Conservation (phyloP, 768 basidiomycete species). For the Lyophyllum semitale region DNA sequence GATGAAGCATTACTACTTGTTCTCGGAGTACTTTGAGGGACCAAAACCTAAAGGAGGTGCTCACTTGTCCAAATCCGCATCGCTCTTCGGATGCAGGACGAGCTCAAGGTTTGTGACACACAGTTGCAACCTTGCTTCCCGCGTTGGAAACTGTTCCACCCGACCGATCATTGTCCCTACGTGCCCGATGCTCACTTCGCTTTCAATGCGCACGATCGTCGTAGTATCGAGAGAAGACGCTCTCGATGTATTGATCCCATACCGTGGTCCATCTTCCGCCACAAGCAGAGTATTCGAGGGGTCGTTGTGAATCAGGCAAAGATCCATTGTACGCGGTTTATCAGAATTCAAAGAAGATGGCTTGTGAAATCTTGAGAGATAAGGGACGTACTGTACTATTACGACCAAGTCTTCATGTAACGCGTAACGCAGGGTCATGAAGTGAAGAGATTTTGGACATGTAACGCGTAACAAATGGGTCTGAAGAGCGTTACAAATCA, state of each 20-base stretch:
- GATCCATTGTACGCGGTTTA: slow-evolving; percentile 34
- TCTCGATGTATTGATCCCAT: slow-evolving; percentile 31
- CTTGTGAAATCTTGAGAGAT: background rate
- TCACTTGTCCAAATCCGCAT: slow-evolving; percentile 21
- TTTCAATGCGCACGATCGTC: slow-evolving; percentile 29
- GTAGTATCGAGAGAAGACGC: slow-evolving; percentile 19
- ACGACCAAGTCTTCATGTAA: too few species aligned
- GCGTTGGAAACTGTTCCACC: slow-evolving; percentile 24
- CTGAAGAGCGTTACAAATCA: too few species aligned
- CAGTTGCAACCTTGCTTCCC: slow-evolving; percentile 24
- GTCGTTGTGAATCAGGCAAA: slow-evolving; percentile 40
- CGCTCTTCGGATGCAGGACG: slow-evolving; percentile 6
- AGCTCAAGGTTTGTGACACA: slow-evolving; percentile 20
- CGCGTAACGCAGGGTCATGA: too few species aligned
- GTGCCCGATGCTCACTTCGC: slow-evolving; percentile 27
- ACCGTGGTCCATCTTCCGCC: slow-evolving; percentile 33
- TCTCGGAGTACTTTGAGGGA: background rate
- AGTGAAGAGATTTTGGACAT: too few species aligned
- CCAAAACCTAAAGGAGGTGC: background rate
- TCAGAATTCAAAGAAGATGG: too few species aligned
- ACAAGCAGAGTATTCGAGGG: slow-evolving; percentile 36
- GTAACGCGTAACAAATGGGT: too few species aligned
- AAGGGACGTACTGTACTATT: too few species aligned
- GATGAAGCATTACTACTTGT: background rate
- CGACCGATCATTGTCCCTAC: slow-evolving; percentile 34